These are phyloP conservation scores for Acer negundo DNA, from an alignment of 345 rosid species.

Conservation along the genomic window DNA sequence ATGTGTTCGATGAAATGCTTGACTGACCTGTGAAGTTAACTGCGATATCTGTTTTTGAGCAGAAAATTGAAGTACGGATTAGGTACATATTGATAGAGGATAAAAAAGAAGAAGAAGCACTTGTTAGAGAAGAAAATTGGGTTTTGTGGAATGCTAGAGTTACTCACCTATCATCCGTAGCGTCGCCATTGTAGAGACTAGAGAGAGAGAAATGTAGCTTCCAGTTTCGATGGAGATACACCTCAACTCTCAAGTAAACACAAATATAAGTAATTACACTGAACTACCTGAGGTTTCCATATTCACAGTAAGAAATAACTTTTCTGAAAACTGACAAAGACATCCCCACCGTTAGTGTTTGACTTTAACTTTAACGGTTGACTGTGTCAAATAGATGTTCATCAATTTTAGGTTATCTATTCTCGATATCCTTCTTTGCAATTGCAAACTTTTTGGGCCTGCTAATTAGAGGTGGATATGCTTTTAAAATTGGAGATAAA, in stretches of 20 bases:
- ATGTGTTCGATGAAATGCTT: slow-evolving; percentile 63
- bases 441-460: too few species aligned
- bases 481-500: too few species aligned
- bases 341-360: too few species aligned
- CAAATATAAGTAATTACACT: too few species aligned
- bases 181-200: slow-evolving; percentile 52
- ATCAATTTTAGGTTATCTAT: too few species aligned
- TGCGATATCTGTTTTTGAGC: slow-evolving; percentile 73
- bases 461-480: too few species aligned
- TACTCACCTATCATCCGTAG: slow-evolving; percentile 84
- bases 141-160: not conserved
- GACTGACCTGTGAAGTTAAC: slow-evolving; percentile 94
- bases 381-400: too few species aligned
- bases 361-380: too few species aligned
- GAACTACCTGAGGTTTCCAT: too few species aligned
- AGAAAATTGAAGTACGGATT: slow-evolving; percentile 1
- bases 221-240: not conserved
- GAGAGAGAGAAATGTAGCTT: not conserved
- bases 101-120: not conserved
- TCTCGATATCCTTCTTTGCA: too few species aligned
- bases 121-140: not conserved
- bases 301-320: too few species aligned
- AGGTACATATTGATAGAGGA: not conserved
- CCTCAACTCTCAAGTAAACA: not conserved
- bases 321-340: too few species aligned